Percentiles rank a stretch among this genome's conserved stretches.
Conservation (phyloP, 2,329 filamentous ascomycete species). For the Meredithiella fracta region DNA sequence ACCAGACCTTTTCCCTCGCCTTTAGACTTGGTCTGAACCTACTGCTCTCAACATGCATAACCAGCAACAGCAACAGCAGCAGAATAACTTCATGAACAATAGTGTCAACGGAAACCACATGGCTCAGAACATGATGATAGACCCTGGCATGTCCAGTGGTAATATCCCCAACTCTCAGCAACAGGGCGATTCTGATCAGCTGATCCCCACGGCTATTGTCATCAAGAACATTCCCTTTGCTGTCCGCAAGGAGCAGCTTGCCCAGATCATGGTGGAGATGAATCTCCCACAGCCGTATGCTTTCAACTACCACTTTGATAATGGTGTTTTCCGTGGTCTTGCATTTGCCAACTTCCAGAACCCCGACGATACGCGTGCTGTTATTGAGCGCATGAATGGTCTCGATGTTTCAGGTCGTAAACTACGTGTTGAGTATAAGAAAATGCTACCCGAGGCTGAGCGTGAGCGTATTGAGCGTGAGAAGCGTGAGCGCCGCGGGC, state of each 20-base stretch:
- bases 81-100: slow-evolving; percentile 22
- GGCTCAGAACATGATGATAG: slow-evolving; percentile 28
- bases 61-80: slow-evolving; percentile 20
- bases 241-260: slow-evolving; percentile 89
- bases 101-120: slow-evolving; percentile 24
- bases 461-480: slow-evolving; percentile 91
- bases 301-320: slow-evolving; percentile 99
- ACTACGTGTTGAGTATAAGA: slow-evolving; percentile 94
- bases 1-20: too few species aligned
- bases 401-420: slow-evolving; percentile 91
- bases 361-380: slow-evolving; percentile 76
- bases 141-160: slow-evolving; percentile 22
- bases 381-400: slow-evolving; percentile 89
- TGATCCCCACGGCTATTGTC: slow-evolving; percentile 95
- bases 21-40: slow-evolving; percentile 36
- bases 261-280: slow-evolving; percentile 85
- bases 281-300: slow-evolving; percentile 88
- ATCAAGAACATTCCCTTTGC: slow-evolving; percentile 99
- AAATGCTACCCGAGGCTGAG: slow-evolving; percentile 92
- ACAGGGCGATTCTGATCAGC: slow-evolving; percentile 53
- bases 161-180: slow-evolving; percentile 22
- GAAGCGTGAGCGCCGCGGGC: slow-evolving; percentile 87
- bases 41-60: slow-evolving; percentile 27
- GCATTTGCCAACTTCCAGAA: slow-evolving; percentile 98
- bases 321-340: slow-evolving; percentile 86